phyloP scores from a whole-genome alignment of 2,329 filamentous ascomycete species.

The Raffaelea ambrosiae region DNA sequence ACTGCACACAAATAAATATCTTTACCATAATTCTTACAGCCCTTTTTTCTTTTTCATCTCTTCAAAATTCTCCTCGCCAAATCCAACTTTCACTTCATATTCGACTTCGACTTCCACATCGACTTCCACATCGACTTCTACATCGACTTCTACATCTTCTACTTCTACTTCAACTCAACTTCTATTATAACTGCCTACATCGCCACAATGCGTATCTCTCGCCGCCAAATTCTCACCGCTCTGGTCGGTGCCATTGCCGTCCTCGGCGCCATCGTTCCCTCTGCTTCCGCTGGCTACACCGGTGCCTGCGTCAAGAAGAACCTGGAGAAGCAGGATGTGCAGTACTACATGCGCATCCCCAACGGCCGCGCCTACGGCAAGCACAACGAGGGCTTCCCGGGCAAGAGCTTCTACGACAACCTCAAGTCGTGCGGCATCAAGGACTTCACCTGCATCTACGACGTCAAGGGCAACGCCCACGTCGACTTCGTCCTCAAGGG shows the following conservation, averaged over 20 bases:
- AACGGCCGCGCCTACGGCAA: not conserved
- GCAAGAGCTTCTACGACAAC: not conserved
- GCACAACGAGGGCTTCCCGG: not conserved
- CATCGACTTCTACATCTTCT: too few relatives aligned
- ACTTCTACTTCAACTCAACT: too few relatives aligned
- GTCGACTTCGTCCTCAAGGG: slow-evolving; percentile 1
- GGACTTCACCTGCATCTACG: slow-evolving; percentile 3
- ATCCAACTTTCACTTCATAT: too few relatives aligned
- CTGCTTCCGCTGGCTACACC: not conserved
- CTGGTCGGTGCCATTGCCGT: not conserved
- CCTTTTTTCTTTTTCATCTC: too few relatives aligned
- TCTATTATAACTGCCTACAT: too few relatives aligned
- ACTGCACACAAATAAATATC: too few relatives aligned
- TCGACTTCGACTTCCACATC: too few relatives aligned
- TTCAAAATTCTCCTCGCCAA: too few relatives aligned
- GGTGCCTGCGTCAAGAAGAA: slow-evolving; percentile 3
- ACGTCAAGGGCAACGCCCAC: slow-evolving; percentile 4
- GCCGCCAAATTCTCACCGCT: too few relatives aligned
- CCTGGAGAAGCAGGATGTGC: not conserved
- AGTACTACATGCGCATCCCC: slow-evolving; percentile 4
- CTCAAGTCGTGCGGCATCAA: not conserved
- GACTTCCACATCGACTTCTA: too few relatives aligned
- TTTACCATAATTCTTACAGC: too few relatives aligned
- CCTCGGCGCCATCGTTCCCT: not conserved
- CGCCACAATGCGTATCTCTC: too few relatives aligned